Percentiles rank a stretch among this genome's conserved stretches.
phyloP scores from a whole-genome alignment of 2,329 filamentous ascomycete genomes.

The Paecilomyces sp. region DNA sequence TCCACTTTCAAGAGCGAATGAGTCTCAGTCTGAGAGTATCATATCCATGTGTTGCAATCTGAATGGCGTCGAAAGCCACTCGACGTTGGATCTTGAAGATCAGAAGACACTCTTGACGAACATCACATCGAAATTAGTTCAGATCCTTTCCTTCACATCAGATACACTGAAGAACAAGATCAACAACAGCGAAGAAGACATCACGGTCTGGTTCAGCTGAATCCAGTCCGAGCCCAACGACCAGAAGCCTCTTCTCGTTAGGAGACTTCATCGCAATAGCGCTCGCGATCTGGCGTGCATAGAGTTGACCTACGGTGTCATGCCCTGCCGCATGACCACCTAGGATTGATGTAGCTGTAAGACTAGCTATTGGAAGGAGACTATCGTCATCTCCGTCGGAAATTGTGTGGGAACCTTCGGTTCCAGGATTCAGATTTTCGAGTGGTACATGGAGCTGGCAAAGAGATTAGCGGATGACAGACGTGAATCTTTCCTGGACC shows the following conservation, averaged over 20 bases:
- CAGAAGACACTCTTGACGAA: not conserved
- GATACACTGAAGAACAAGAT: conserved; percentile 36
- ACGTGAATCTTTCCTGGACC: not conserved
- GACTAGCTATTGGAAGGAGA: conserved; percentile 67
- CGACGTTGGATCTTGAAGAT: not conserved
- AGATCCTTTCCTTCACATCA: conserved; percentile 11
- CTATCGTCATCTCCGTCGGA: conserved; percentile 42
- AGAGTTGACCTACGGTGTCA: conserved; percentile 78
- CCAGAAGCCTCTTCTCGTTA: conserved; percentile 51
- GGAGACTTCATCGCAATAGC: conserved; percentile 66
- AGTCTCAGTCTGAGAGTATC: not conserved
- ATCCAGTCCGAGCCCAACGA: conserved; percentile 52
- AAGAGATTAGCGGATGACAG: conserved; percentile 4
- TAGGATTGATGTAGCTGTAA: conserved; percentile 80
- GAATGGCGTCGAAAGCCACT: not conserved
- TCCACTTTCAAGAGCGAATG: not conserved
- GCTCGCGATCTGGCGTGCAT: conserved; percentile 83
- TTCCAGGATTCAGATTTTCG: conserved; percentile 26
- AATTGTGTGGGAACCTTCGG: conserved; percentile 31
- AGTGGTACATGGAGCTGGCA: conserved; percentile 24
- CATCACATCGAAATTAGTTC: not conserved
- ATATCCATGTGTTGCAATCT: not conserved
- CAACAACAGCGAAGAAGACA: conserved; percentile 35
- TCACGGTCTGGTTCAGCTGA: conserved; percentile 35
- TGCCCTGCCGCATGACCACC: conserved; percentile 73